Base-by-base conservation (phyloP, 768 basidiomycete genomes). In the Artomyces pyxidatus region DNA sequence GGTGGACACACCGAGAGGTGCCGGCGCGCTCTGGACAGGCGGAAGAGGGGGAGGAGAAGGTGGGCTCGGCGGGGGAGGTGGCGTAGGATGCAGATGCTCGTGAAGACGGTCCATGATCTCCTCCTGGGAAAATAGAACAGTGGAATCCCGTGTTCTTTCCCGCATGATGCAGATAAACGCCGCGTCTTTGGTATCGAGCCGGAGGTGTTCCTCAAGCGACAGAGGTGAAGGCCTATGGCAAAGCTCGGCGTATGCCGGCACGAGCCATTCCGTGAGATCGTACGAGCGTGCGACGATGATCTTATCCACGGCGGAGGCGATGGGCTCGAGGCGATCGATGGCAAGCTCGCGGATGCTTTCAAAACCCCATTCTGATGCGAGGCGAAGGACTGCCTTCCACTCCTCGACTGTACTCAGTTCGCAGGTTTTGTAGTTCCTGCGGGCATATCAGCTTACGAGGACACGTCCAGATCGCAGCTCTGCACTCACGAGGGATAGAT, bases 341-440 rank as follows among this genome's bases (percentile, higher is more conserved):
- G 58, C 51, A 4, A 58, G 50, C 23, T 48, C 49, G 10, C 58
- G 58, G 37, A 55, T 48, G 9, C 49, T 52, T 6, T 45, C 21
- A 28, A 59, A 59, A 11, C 42, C 45, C 58, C 58, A 59, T n/a
- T 42, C 42, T 2, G 50, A 47, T 29, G 58, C 45, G 16, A 59
- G 53, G 14, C 40, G 49, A 16, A 59, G 51, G 2, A 59, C 54
- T 1, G 54, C 48, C n/a, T 43, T 54, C 57, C 57, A 59, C 25
- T 55, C 48, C 14, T 53, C 54, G 16, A 48, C 37, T 9, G 48
- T 53, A 12, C 43, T 49, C 27, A 53, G 48, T 14, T 26, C 38
- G 29, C 46, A 38, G 9, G 43, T 17, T 6, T 48, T 17, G 22
- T 55, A 57, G 32, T 52, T 43, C 23, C 56, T 57, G 1, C 4